A percentile compares a stretch with the other conserved stretches of the same genome.
phyloP scores from a whole-genome alignment of 495 filamentous ascomycete species.

The Gamarada debralockiae region DNA sequence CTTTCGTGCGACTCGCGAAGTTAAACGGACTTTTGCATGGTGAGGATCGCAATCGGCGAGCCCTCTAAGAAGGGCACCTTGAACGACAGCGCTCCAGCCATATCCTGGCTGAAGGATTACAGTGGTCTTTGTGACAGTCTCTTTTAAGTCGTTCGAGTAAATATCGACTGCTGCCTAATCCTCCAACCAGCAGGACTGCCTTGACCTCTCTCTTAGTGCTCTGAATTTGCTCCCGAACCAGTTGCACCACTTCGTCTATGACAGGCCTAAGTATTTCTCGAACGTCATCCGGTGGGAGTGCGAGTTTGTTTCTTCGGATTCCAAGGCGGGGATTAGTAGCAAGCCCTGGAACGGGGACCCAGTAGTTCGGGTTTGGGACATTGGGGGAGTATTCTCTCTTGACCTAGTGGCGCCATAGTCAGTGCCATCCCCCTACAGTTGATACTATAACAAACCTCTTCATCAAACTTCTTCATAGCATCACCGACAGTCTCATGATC shows the following conservation, averaged over 20 bases:
- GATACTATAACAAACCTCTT: too few species aligned
- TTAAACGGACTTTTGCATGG: conserved; percentile 37
- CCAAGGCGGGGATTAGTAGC: conserved; percentile 25
- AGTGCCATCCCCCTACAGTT: too few species aligned
- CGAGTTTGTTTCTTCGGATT: conserved; percentile 27
- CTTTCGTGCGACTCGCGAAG: conserved; percentile 44
- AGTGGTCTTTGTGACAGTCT: conserved; percentile 31
- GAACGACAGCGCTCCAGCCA: conserved; percentile 50
- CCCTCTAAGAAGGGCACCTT: conserved; percentile 41
- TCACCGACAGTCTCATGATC: conserved; percentile 33
- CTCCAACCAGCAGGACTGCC: conserved; percentile 67
- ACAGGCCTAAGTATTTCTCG: conserved; percentile 54
- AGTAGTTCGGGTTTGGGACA: too few species aligned
- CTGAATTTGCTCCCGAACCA: conserved; percentile 56
- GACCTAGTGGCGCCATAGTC: too few species aligned
- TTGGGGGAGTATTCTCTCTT: too few species aligned
- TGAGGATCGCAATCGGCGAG: conserved; percentile 31
- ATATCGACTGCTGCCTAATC: conserved; percentile 66
- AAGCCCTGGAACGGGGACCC: conserved; percentile 30
- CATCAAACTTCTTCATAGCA: conserved; percentile 34
- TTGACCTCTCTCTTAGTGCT: conserved; percentile 37
- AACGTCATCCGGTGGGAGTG: conserved; percentile 34
- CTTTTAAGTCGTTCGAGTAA: conserved; percentile 52
- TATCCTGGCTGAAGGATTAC: conserved; percentile 58
- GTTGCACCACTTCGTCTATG: conserved; percentile 49